phyloP scores from a whole-genome alignment of 2,329 filamentous ascomycete species.

The Trichoderma sp. region DNA sequence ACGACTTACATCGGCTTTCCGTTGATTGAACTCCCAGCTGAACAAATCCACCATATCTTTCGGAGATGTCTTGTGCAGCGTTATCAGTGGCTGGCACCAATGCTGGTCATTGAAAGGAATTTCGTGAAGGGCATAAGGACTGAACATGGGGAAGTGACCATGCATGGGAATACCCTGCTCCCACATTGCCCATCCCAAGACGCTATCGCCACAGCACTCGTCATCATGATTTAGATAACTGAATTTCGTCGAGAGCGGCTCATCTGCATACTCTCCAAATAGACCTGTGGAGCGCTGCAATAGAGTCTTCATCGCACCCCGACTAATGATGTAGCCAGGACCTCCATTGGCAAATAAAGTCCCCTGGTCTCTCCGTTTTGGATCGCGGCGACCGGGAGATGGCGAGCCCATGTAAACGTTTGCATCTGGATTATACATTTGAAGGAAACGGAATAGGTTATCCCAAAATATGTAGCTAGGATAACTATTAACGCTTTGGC shows the following conservation, averaged over 20 bases:
- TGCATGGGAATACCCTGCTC: conserved; percentile 47
- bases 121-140: conserved; percentile 50
- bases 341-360: conserved; percentile 54
- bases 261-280: conserved; percentile 7
- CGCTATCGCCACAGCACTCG: conserved; percentile 57
- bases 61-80: conserved; percentile 50
- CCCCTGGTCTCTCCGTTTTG: conserved; percentile 34
- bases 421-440: conserved; percentile 48
- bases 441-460: conserved; percentile 53
- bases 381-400: conserved; percentile 41
- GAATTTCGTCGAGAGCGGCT: conserved; percentile 11
- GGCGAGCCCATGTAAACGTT: conserved; percentile 54
- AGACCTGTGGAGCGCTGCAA: conserved; percentile 34
- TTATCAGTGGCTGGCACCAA: conserved; percentile 54
- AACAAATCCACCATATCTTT: conserved; percentile 52
- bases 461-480: conserved; percentile 32
- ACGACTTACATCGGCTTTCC: conserved; percentile 36
- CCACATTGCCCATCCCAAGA: conserved; percentile 50
- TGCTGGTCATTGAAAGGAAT: conserved; percentile 48
- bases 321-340: conserved; percentile 49
- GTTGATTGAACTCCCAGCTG: conserved; percentile 45
- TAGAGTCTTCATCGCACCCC: conserved; percentile 47
- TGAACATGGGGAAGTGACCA: conserved; percentile 53
- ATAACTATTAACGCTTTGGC: neutral
- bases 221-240: conserved; percentile 28